Base-by-base conservation (phyloP, 768 basidiomycete genomes). In the Auricularia cornea region DNA sequence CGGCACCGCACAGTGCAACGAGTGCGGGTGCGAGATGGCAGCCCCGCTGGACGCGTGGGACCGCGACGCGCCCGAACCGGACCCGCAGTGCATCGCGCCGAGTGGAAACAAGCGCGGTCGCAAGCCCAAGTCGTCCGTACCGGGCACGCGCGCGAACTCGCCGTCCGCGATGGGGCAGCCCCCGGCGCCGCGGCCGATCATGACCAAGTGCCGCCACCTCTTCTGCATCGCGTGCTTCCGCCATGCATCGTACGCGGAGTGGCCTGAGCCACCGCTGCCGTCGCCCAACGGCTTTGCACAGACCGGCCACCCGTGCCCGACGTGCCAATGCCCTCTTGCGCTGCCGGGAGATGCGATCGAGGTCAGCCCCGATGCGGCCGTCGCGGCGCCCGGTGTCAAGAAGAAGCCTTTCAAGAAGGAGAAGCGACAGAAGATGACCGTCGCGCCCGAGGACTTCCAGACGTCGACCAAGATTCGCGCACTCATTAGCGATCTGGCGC, bases 131-230 rank as follows among this genome's bases (percentile, higher is more conserved):
- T 28, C 57, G 35, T n/a, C 23, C 32, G 51, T 35, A 35, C 59
- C 40, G 14, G 30, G 26, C 5, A 44, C 59, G 8, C 40, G 59
- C 59, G 59, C 59, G 23, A 38, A n/a, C 35, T 26, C 31, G 20
- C 40, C 59, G n/a, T 35, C 40, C n/a, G 59, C 32, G n/a, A 59
- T 29, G 11, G 33, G 18, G 30, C 33, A 31, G 57, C 59, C 59
- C 8, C 29, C 80, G 59, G 75, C 74, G 2, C 81, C 82, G 2
- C 84, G 82, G 29, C 84, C 88, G 0, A 77, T 98, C 60, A 75
- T 99, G 71, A 97, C 97, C 14, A 85, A 89, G 65, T 99, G 97
- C 72, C 91, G 94, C 69, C 97, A 99, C 73, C 80, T 98, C 32
- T 98, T 91, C 74, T 99, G 97, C 75, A 69, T 87, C 11, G 77